These are phyloP conservation scores for Avena atlantica DNA, from an alignment of 176 grass and related monocot species.

Conservation along the genomic window DNA sequence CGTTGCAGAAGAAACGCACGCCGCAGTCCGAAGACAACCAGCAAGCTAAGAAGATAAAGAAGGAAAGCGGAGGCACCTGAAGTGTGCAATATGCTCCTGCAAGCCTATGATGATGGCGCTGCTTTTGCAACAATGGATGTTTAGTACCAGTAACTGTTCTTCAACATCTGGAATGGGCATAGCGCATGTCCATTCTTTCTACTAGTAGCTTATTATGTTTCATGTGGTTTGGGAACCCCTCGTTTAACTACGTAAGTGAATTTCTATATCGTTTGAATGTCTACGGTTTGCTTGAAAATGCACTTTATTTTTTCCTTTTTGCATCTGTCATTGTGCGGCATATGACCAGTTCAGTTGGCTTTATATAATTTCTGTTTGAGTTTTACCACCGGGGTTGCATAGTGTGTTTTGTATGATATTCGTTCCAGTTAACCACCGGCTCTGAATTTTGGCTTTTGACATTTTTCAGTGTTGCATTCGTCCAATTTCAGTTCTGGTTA, in stretches of 20 bases:
- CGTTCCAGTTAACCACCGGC: background rate
- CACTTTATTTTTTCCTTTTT: background rate
- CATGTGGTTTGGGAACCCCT: background rate
- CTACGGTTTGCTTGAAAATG: background rate
- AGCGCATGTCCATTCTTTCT: background rate
- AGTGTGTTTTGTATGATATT: background rate
- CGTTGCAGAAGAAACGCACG: conserved; percentile 50
- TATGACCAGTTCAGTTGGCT: background rate
- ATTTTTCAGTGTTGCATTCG: background rate
- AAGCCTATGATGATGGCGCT: background rate
- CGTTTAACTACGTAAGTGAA: background rate
- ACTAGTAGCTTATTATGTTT: background rate
- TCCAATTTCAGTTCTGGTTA: background rate
- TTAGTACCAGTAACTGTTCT: background rate
- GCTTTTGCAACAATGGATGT: background rate
- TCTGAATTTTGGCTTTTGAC: background rate
- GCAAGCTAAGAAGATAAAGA: conserved; percentile 32
- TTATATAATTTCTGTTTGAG: background rate
- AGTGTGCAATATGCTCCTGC: conserved; percentile 42
- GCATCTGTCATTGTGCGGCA: background rate
- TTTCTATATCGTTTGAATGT: conserved; percentile 4
- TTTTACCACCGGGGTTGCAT: background rate
- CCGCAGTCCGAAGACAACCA: conserved; percentile 35
- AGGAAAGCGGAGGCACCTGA: conserved; percentile 41
- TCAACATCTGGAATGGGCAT: background rate